phyloP scores from a whole-genome alignment of 768 basidiomycete genomes.

The Tylopilus balloui region DNA sequence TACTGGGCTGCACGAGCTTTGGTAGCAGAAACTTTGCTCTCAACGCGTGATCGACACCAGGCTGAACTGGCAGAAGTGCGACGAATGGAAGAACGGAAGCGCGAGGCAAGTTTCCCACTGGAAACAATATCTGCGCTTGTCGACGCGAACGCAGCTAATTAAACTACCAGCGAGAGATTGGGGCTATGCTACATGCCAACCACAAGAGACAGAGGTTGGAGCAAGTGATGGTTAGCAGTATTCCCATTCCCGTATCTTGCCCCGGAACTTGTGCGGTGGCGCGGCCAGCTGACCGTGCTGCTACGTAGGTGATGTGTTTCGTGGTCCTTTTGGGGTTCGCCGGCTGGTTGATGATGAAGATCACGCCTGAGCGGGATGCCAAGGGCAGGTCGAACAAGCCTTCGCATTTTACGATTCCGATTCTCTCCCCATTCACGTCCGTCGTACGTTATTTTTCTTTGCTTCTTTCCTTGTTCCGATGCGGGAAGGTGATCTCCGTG shows the following conservation, averaged over 20 bases:
- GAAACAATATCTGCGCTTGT: not conserved
- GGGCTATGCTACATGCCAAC: slow-evolving; percentile 36
- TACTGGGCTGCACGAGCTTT: slow-evolving; percentile 70
- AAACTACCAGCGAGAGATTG: slow-evolving; percentile 40
- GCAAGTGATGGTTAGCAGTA: slow-evolving; percentile 44
- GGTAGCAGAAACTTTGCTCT: slow-evolving; percentile 58
- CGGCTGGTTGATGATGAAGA: slow-evolving; percentile 18
- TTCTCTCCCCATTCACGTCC: slow-evolving; percentile 73
- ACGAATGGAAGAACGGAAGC: slow-evolving; percentile 42
- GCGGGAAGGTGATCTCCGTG: slow-evolving; percentile 1
- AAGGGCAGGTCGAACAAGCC: slow-evolving; percentile 21
- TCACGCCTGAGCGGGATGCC: slow-evolving; percentile 12
- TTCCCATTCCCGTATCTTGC: not conserved
- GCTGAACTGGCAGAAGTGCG: slow-evolving; percentile 44
- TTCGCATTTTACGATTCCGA: slow-evolving; percentile 72
- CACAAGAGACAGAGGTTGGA: slow-evolving; percentile 51
- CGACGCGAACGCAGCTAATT: not conserved
- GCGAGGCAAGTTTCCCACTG: slow-evolving; percentile 36
- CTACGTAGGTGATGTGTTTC: slow-evolving; percentile 21
- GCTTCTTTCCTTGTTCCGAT: slow-evolving; percentile 3
- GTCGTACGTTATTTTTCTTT: slow-evolving; percentile 43
- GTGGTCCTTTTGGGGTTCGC: slow-evolving; percentile 21
- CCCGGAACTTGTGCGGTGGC: slow-evolving; percentile 4
- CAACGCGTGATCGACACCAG: slow-evolving; percentile 45
- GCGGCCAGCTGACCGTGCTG: slow-evolving; percentile 11